Base-by-base conservation (phyloP, 176 grass and related monocot genomes). In the Lolium multiflorum region DNA sequence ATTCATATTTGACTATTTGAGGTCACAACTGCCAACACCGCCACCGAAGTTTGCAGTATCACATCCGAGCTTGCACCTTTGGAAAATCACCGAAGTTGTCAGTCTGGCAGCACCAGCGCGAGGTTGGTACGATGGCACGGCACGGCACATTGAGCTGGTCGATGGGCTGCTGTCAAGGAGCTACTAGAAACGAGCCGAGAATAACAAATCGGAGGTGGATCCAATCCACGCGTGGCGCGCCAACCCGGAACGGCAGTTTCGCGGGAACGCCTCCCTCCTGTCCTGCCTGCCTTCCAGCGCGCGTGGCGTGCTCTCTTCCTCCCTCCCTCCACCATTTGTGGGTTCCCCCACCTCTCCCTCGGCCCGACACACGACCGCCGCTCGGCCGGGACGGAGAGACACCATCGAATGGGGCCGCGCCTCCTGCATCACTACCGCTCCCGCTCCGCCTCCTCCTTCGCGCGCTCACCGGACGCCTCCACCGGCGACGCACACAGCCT, bases 401-500 rank as follows among this genome's bases (percentile, higher is more conserved):
- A 16, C 7, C 24, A 37, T 5, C 16, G 8, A 66, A 82, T 88
- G 88, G 72, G 88, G 12, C 74, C 74, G 74, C 82, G 85, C 72
- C 82, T 82, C 49, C 85, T 88, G 65, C 72, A 84, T 7, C 82
- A 79, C 49, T 82, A 88, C 15, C 85, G 80, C 76, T 91, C 81
- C 26, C 90, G 71, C 39, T 97, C 95, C 73, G 83, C 63, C 68
- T 80, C 91, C 46, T 94, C 87, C 71, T 79, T 81, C 85, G 86
- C 84, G 22, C 76, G 78, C 37, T 94, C 91, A 14, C 88, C 91
- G 13, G 90, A 83, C 52, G 41, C 41, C 41, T 43, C 41, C 41
- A 8, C 49, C 55, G 38, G 26, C 35, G 86, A 88, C 59, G 76
- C 87, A 26, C 55, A 63, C 14, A 86, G 88, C 51, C 56, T 69